These are phyloP conservation scores for Stagonosporopsis tanaceti DNA, from an alignment of 2,329 filamentous ascomycete species.

Conservation along the genomic window DNA sequence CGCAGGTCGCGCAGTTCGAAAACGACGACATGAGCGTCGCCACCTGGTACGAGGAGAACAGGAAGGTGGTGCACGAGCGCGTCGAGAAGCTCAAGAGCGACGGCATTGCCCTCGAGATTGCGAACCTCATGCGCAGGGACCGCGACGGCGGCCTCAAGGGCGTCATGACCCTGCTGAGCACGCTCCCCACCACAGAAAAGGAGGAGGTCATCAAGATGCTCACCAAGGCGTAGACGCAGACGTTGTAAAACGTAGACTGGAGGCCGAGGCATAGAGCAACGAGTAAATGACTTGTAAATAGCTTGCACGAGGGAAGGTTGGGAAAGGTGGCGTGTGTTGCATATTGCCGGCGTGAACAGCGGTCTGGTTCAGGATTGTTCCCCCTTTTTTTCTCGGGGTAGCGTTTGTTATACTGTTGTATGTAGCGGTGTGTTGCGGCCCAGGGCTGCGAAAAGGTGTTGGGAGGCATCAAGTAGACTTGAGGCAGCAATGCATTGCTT, in stretches of 20 bases:
- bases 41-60: slow-evolving; percentile 95
- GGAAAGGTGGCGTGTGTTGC: neutral
- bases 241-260: neutral
- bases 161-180: slow-evolving; percentile 82
- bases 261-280: neutral
- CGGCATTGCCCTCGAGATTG: slow-evolving; percentile 72
- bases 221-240: slow-evolving; percentile 30
- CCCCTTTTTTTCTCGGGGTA: neutral
- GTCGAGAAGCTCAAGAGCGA: slow-evolving; percentile 85
- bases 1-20: slow-evolving; percentile 77
- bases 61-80: slow-evolving; percentile 82
- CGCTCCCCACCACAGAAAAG: slow-evolving; percentile 87
- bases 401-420: slow-evolving; percentile 10
- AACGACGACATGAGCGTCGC: slow-evolving; percentile 83
- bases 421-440: neutral
- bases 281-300: slow-evolving; percentile 11
- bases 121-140: slow-evolving; percentile 71
- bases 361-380: neutral
- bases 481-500: slow-evolving; percentile 5
- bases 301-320: neutral
- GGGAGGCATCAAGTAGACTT: slow-evolving; percentile 14
- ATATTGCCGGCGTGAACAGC: slow-evolving; percentile 10
- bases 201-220: slow-evolving; percentile 76
- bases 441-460: slow-evolving; percentile 5
- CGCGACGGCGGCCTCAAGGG: slow-evolving; percentile 80